phyloP scores from a whole-genome alignment of 148 eudicot species.

The Suaeda aralocaspica region DNA sequence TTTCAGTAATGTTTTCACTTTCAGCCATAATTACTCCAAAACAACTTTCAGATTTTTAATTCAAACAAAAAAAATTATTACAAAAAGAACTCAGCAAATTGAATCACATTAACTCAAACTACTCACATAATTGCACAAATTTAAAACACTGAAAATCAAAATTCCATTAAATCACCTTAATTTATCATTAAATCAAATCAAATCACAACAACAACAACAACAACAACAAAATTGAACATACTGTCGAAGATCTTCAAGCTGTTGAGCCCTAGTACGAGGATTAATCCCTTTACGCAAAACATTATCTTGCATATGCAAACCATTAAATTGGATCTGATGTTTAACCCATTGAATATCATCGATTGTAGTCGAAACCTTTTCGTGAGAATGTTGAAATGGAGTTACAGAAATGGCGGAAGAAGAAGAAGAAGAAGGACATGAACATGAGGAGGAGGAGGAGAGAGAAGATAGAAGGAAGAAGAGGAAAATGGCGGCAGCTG shows the following conservation, averaged over 20 bases:
- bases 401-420: background rate
- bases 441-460: conserved; percentile 46
- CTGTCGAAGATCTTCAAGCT: conserved; percentile 76
- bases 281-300: conserved; percentile 86
- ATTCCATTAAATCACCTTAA: too few relatives aligned
- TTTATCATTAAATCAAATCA: too few relatives aligned
- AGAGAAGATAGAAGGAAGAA: conserved; percentile 61
- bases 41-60: too few relatives aligned
- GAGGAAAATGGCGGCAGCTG: conserved; percentile 50
- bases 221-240: conserved; percentile 15
- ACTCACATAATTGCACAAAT: too few relatives aligned
- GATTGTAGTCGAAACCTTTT: conserved; percentile 36
- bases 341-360: conserved; percentile 77
- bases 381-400: conserved; percentile 12
- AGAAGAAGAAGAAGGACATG: conserved; percentile 30
- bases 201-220: conserved; percentile 4
- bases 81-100: too few relatives aligned
- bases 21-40: too few relatives aligned
- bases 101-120: too few relatives aligned
- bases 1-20: too few relatives aligned
- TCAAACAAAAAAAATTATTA: too few relatives aligned
- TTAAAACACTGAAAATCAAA: too few relatives aligned
- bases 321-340: conserved; percentile 70
- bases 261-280: conserved; percentile 88
- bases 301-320: conserved; percentile 83